Evolutionary conservation across 768 basidiomycete species (phyloP).

Genomic region (Pisolithus marmoratus): DNA sequence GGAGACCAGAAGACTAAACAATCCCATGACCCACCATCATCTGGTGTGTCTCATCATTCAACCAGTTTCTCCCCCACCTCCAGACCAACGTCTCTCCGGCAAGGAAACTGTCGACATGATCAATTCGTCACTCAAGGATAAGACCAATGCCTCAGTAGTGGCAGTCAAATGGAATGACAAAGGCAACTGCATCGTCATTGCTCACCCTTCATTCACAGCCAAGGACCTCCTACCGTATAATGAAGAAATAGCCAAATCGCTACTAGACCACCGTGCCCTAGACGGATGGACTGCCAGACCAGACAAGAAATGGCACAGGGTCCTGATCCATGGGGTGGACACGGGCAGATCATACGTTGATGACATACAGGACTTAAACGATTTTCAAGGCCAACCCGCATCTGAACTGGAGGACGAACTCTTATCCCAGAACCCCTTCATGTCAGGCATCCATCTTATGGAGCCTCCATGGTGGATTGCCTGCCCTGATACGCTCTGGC

Average conservation of each 20-base stretch:
- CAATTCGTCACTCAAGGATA: not conserved
- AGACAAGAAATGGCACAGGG: not conserved
- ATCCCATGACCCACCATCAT: not conserved
- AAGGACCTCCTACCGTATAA: not conserved
- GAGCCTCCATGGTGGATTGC: not conserved
- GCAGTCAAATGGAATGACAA: not conserved
- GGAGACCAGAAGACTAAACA: not conserved
- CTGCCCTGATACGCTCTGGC: not conserved
- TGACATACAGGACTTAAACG: not conserved
- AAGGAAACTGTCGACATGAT: not conserved
- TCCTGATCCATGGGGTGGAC: not conserved
- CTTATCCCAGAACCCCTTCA: not conserved
- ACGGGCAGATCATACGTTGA: not conserved
- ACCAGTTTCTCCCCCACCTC: not conserved
- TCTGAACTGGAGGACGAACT: not conserved
- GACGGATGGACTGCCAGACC: not conserved
- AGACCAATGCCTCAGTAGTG: not conserved
- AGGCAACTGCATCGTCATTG: not conserved
- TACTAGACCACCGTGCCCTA: too few species aligned
- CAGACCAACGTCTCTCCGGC: not conserved
- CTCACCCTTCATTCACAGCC: not conserved
- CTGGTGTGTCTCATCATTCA: not conserved
- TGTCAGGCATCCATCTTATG: not conserved
- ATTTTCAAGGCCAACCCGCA: not conserved
- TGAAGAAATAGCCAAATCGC: not conserved